A percentile compares a stretch with the other conserved stretches of the same genome.
These are phyloP conservation scores for Leccinum incarnatum DNA, from an alignment of 768 basidiomycete species.

Conservation along the genomic window DNA sequence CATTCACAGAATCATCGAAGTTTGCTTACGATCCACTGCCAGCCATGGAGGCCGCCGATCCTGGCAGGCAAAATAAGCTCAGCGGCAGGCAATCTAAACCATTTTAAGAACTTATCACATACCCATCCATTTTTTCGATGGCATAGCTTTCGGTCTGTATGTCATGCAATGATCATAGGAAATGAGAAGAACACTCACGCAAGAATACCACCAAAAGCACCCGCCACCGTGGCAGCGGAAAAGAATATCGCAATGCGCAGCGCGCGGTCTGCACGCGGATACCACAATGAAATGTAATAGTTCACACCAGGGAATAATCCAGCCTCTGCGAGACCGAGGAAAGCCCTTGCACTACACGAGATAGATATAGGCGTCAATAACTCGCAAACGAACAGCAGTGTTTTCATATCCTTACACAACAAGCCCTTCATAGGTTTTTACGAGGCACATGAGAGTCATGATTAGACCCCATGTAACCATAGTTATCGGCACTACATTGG, in stretches of 20 bases:
- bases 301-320: constrained; percentile 43
- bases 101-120: constrained; percentile 17
- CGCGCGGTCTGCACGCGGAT: constrained; percentile 56
- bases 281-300: constrained; percentile 56
- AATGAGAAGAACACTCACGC: constrained; percentile 35
- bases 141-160: constrained; percentile 30
- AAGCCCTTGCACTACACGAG: constrained; percentile 34
- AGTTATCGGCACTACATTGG: constrained; percentile 36
- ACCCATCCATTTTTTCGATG: constrained; percentile 35
- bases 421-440: constrained; percentile 32
- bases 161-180: background rate
- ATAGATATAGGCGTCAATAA: background rate
- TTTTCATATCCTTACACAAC: constrained; percentile 25
- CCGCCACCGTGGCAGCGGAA: constrained; percentile 56
- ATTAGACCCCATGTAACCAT: constrained; percentile 41
- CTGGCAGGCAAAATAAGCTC: constrained; percentile 9
- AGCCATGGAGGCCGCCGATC: constrained; percentile 32
- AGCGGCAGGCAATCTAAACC: background rate
- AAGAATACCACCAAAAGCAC: constrained; percentile 47
- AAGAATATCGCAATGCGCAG: constrained; percentile 61
- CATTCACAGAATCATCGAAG: background rate
- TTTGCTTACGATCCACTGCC: constrained; percentile 39
- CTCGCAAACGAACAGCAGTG: background rate
- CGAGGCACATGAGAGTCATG: constrained; percentile 38
- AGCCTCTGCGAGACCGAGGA: constrained; percentile 48